Evolutionary conservation across 129 eudicot species (phyloP).

Genomic region (Heracleum sosnowskyi): DNA sequence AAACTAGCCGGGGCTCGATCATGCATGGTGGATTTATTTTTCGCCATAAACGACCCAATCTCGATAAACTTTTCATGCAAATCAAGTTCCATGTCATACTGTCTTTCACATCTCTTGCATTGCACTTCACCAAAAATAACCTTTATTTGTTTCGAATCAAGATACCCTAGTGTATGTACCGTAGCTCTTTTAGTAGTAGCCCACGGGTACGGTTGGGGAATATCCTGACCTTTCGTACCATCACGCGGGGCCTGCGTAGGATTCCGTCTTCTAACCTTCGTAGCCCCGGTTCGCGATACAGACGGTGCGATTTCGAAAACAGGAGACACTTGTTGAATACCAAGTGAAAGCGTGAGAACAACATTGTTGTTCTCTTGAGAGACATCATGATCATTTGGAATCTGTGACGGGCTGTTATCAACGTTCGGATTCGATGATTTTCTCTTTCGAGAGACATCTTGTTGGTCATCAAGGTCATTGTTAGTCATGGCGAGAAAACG

Average conservation of each 20-base stretch:
- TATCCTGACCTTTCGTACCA: not conserved
- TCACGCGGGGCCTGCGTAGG: not conserved
- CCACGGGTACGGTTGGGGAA: not conserved
- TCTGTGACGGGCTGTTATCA: too few relatives aligned
- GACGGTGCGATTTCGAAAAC: not conserved
- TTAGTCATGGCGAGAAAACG: not conserved
- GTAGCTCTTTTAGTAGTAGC: not conserved
- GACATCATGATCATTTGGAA: too few relatives aligned
- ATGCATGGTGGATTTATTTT: not conserved
- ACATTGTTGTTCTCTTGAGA: not conserved
- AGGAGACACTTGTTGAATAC: not conserved
- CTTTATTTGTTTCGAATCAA: not conserved
- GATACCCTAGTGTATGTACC: not conserved
- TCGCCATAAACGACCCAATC: not conserved
- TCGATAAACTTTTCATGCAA: not conserved
- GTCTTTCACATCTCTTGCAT: not conserved
- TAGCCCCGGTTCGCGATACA: not conserved
- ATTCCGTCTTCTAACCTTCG: not conserved
- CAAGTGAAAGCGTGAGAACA: not conserved
- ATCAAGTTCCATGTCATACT: not conserved
- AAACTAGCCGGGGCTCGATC: slow-evolving; percentile 50
- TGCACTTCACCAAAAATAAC: not conserved
- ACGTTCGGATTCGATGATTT: not conserved
- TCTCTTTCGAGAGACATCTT: not conserved
- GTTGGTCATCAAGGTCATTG: not conserved